phyloP scores from a whole-genome alignment of 2,329 filamentous ascomycete species.

The Zymoseptoria crescenta region DNA sequence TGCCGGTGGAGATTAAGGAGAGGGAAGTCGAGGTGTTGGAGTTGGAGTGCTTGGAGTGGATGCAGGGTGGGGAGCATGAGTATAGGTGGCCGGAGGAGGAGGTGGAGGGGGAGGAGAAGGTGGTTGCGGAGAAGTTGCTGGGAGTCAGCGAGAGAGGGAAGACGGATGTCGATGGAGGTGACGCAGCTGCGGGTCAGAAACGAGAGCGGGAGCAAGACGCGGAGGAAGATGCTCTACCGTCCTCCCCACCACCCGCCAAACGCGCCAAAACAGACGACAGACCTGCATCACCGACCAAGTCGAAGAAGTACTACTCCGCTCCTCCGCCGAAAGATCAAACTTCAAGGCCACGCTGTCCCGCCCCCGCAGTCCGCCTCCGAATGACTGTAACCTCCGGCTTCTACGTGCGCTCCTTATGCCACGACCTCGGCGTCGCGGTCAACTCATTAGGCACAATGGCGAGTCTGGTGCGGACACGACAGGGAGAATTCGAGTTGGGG shows the following conservation, averaged over 20 bases:
- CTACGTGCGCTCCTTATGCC: conserved; percentile 89
- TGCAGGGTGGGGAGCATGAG: conserved; percentile 70
- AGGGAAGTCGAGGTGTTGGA: conserved; percentile 70
- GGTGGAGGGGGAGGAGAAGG: conserved; percentile 65
- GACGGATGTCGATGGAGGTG: background rate
- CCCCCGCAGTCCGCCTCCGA: conserved; percentile 71
- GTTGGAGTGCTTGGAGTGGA: conserved; percentile 75
- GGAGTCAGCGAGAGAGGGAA: conserved; percentile 30
- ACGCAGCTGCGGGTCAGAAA: conserved; percentile 18
- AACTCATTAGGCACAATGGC: conserved; percentile 81
- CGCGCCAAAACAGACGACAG: conserved; percentile 30
- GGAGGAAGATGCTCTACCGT: conserved; percentile 4
- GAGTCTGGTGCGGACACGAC: conserved; percentile 68
- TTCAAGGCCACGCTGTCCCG: conserved; percentile 21
- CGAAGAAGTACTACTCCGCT: background rate
- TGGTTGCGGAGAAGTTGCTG: conserved; percentile 62
- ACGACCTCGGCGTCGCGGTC: conserved; percentile 79
- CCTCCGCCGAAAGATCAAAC: background rate
- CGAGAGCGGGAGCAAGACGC: conserved; percentile 25
- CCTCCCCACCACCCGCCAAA: conserved; percentile 27
- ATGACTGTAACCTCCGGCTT: conserved; percentile 95
- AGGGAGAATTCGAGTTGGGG: conserved; percentile 70
- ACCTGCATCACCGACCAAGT: background rate
- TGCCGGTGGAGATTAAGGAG: conserved; percentile 76
- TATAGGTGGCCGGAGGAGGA: conserved; percentile 75